Percentiles rank a stretch among this genome's conserved stretches.
These are phyloP conservation scores for Plantago coronopus DNA, from an alignment of 305 asterid genomes.

Conservation along the genomic window DNA sequence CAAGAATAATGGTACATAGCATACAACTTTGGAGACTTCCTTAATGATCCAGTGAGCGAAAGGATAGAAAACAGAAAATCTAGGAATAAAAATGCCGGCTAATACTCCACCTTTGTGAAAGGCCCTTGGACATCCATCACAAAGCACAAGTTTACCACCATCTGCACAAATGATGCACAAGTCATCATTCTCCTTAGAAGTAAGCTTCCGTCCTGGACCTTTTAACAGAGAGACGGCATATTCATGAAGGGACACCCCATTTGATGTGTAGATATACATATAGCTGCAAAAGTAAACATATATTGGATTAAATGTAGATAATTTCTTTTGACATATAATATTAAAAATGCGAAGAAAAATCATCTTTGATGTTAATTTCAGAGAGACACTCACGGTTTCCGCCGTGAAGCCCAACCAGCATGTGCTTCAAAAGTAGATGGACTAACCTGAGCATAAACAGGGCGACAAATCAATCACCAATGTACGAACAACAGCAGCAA, in stretches of 20 bases:
- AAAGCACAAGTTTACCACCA: constrained; percentile 96
- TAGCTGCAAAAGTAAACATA: constrained; percentile 53
- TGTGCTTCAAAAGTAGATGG: constrained; percentile 97
- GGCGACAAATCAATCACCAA: constrained; percentile 28
- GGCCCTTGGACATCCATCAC: constrained; percentile 99
- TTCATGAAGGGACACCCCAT: constrained; percentile 97
- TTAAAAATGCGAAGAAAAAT: constrained; percentile 14
- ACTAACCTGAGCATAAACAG: constrained; percentile 68
- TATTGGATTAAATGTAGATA: no score
- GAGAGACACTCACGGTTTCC: constrained; percentile 76
- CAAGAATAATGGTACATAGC: constrained; percentile 12
- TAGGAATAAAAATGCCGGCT: constrained; percentile 9
- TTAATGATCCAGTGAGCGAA: constrained; percentile 7
- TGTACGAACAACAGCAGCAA: constrained; percentile 20
- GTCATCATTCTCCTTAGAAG: constrained; percentile 74
- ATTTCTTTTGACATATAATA: no score
- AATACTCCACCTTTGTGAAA: constrained; percentile 81
- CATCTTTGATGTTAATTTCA: constrained; percentile 7
- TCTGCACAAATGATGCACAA: constrained; percentile 96
- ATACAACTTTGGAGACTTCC: constrained; percentile 3
- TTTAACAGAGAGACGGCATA: constrained; percentile 70
- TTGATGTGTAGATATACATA: constrained; percentile 89
- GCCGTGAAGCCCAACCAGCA: constrained; percentile 99
- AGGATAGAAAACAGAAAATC: constrained; percentile 15
- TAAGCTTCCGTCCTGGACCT: constrained; percentile 52